Evolutionary conservation across 139 green algal species (phyloP).

Genomic region (Micractinium conductrix): DNA sequence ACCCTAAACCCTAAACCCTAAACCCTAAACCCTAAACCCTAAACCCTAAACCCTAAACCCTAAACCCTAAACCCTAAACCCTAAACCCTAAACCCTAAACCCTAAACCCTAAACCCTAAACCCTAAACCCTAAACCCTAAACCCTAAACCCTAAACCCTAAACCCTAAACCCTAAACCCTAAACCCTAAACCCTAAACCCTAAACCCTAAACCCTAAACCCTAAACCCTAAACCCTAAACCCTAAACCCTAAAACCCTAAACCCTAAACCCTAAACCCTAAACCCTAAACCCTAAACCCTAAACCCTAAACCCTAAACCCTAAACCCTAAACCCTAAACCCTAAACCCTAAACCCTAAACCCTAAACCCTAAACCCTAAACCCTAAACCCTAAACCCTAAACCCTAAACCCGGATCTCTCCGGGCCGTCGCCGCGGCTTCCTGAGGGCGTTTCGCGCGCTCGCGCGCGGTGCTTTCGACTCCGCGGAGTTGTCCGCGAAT

Average conservation of each 20-base stretch:
- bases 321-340: constrained; percentile 6
- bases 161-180: constrained; percentile 8
- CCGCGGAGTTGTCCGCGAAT: too few relatives aligned
- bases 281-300: constrained; percentile 28
- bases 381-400: neutral
- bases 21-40: constrained; percentile 30
- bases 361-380: constrained; percentile 18
- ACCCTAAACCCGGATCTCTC: neutral
- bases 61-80: constrained; percentile 4
- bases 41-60: constrained; percentile 30
- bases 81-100: constrained; percentile 11
- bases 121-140: constrained; percentile 8
- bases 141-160: constrained; percentile 2
- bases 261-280: constrained; percentile 28
- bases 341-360: constrained; percentile 13
- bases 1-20: constrained; percentile 30
- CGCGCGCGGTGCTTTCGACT: too few relatives aligned
- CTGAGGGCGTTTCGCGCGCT: too few relatives aligned
- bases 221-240: constrained; percentile 3
- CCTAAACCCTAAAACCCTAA: too few relatives aligned
- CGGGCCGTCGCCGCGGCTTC: too few relatives aligned
- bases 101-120: constrained; percentile 14
- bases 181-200: constrained; percentile 11
- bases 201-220: constrained; percentile 15
- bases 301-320: constrained; percentile 24